Evolutionary conservation across 148 eudicot genomes (phyloP), one percentile per base, ranked within the genome.

Genomic region (Rhododendron ovatum): DNA sequence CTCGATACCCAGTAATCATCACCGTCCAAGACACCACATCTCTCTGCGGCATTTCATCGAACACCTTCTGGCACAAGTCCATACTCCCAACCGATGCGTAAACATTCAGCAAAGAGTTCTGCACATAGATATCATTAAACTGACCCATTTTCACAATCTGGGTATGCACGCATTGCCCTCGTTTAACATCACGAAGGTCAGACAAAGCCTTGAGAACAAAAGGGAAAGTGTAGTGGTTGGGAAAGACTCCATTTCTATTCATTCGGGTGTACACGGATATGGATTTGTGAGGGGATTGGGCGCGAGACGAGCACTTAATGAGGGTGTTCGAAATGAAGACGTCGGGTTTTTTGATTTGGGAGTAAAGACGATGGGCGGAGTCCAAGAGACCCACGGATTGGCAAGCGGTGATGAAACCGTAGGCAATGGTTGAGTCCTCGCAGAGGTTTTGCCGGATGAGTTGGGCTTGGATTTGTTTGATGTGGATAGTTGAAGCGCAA

Each of bases 1-100:
- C 87, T 47, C 80, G 85, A 86, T 78, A 90, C 80, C 93, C 93
- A 30, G 84, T 75, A 33, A 92, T 89, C 92, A 92, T 69, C 35
- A 79, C 90, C 20, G 92, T 92, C 93, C 94, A 92, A 0, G 92
- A 89, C 4, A 91, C 94, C 24, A 91, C 93, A 86, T 91, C 93
- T 86, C 90, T 90, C 47, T 85, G 73, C 6, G 90, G 84, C 93
- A 91, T 90, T 92, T 91, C 91, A 73, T 92, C 92, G 37, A 91
- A 92, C 91, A 91, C 85, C 28, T 78, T 78, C 20, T 80, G 55
- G 33, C 90, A 89, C 63, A 81, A 78, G 13, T 75, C 80, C 89
- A 90, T 87, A 5, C 87, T 71, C 13, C 89, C 89, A 80, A 86
- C 65, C 10, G 89, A 87, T 1, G 88, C 89, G 55, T 92, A 91